Percentiles rank a stretch among this genome's conserved stretches.
Evolutionary conservation across 2,329 filamentous ascomycete species (phyloP).

Genomic region (Neopestalotiopsis rosae): DNA sequence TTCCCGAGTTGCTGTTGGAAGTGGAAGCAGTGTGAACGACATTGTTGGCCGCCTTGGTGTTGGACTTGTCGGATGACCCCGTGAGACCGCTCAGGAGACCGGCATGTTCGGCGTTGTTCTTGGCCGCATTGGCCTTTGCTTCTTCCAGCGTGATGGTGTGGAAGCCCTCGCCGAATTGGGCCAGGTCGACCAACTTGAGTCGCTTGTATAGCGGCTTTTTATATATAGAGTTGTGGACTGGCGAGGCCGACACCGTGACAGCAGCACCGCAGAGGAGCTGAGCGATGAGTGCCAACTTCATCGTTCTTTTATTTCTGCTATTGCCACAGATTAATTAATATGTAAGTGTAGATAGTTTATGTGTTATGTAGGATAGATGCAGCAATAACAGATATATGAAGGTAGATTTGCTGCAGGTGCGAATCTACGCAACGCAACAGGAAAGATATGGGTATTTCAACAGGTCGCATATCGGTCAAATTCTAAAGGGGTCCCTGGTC

Average conservation of each 20-base stretch:
- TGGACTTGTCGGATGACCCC: constrained; percentile 15
- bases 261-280: constrained; percentile 32
- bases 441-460: constrained; percentile 2
- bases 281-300: constrained; percentile 32
- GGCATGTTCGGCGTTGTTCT: constrained; percentile 18
- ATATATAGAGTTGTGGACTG: constrained; percentile 26
- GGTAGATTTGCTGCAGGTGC: background rate
- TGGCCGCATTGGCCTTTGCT: constrained; percentile 28
- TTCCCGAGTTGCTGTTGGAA: constrained; percentile 15
- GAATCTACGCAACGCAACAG: background rate
- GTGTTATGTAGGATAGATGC: background rate
- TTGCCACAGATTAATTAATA: constrained; percentile 4
- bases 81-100: background rate
- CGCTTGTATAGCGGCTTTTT: constrained; percentile 27
- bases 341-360: background rate
- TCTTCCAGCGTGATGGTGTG: constrained; percentile 34
- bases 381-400: background rate
- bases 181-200: constrained; percentile 29
- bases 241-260: constrained; percentile 32
- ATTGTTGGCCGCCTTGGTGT: constrained; percentile 19
- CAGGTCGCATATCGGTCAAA: background rate
- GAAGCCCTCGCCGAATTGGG: constrained; percentile 31
- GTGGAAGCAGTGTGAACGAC: constrained; percentile 15
- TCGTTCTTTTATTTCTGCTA: constrained; percentile 17
- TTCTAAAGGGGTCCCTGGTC: constrained; percentile 3